Percentiles rank a stretch among this genome's conserved stretches.
These are phyloP conservation scores for Hysterium pulicare DNA, from an alignment of 2,329 filamentous ascomycete species.

Conservation along the genomic window DNA sequence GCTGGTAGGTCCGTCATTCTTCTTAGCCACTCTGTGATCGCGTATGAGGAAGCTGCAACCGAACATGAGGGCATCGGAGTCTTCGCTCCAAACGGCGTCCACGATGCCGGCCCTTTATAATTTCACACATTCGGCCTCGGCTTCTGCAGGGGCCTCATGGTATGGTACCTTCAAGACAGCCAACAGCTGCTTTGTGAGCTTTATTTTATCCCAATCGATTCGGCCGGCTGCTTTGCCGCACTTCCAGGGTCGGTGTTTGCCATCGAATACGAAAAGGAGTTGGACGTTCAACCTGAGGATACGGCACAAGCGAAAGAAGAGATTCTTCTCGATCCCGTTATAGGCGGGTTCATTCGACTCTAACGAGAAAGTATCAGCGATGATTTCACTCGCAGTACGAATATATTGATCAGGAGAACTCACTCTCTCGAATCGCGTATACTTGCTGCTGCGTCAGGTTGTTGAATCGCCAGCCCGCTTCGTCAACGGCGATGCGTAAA, in stretches of 20 bases:
- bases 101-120: conserved; percentile 44
- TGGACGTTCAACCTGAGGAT: conserved; percentile 51
- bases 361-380: conserved; percentile 16
- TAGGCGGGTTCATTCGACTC: conserved; percentile 28
- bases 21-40: conserved; percentile 26
- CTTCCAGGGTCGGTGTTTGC: conserved; percentile 43
- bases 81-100: conserved; percentile 50
- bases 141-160: conserved; percentile 47
- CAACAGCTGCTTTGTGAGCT: conserved; percentile 37
- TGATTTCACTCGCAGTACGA: too few species aligned
- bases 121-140: conserved; percentile 48
- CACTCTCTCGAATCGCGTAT: conserved; percentile 33
- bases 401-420: neutral
- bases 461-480: conserved; percentile 44
- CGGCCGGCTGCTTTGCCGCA: conserved; percentile 24
- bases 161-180: conserved; percentile 40
- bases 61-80: conserved; percentile 49
- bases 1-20: conserved; percentile 12
- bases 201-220: conserved; percentile 31
- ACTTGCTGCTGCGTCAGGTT: conserved; percentile 38
- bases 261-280: conserved; percentile 55
- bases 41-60: conserved; percentile 44
- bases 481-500: conserved; percentile 42
- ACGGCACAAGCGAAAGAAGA: conserved; percentile 42
- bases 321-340: conserved; percentile 42